Base-by-base conservation (phyloP, 352 stramenopile species). In the Globisporangium cederbergense region DNA sequence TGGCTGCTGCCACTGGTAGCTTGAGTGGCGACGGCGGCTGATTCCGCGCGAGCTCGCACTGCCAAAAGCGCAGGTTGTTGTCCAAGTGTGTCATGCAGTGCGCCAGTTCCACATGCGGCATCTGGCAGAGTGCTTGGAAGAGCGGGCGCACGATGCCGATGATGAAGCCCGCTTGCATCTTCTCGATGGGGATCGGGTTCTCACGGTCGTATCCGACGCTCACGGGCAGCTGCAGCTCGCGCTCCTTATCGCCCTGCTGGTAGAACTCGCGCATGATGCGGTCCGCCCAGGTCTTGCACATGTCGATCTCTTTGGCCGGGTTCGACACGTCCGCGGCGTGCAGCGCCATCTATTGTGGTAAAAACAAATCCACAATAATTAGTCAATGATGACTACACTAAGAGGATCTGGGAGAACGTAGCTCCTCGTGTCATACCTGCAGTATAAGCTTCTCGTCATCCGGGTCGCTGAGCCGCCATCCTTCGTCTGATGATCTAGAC, bases 261-360 rank as follows among this genome's bases (percentile, higher is more conserved):
- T 97, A 98, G 65, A 98, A 98, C 74, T 99, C 96, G 54, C 90
- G 67, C 60, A 91, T 83, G 60, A 98, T 96, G 40, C 89, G 83
- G 61, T 96, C 85, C 1, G 89, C 76, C 96, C 95, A 98, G 49
- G 87, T 77, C 56, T 85, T 78, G 60, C 88, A 91, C 20, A 96
- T 70, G 4, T 65, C 66, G 66, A 86, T 79, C 20, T 88, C 70
- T 75, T 97, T 97, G 56, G 88, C 81, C 45, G 90, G 90, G 67
- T 98, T 98, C 22, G 90, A 98, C 43, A 99, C 92, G 75, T 99
- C 96, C 2, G 94, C 88, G n/a, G 89, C 77, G 50, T 97, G 88
- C 9, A 97, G 68, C 8, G 83, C 78, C 75, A 93, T 90, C 71
- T 93, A 66, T 46, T 4, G 68, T 28, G 25, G 25, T 28, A 25